Conservation (phyloP, 805 yeast species). For the Candida wancherniae region DNA sequence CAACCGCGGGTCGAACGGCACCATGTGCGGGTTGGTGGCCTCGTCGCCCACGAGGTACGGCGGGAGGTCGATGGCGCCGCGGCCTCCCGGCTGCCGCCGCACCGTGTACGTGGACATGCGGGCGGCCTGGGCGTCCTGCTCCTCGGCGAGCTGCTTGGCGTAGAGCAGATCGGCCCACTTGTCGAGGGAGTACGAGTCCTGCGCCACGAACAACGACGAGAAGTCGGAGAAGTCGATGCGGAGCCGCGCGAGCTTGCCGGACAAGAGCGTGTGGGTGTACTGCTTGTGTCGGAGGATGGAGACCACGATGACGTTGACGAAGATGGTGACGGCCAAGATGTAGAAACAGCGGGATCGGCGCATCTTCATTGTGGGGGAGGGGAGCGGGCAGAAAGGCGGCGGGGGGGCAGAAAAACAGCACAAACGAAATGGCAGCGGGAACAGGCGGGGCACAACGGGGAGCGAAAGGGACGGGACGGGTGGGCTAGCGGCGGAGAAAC, state of each 20-base stretch:
- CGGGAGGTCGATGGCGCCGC: slow-evolving; percentile 4
- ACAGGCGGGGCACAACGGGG: too few relatives aligned
- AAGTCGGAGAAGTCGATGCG: slow-evolving; percentile 4
- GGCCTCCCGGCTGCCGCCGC: background rate
- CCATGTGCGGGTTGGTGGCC: slow-evolving; percentile 7
- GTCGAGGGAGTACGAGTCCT: slow-evolving; percentile 8
- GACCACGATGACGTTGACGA: slow-evolving; percentile 4
- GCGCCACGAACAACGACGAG: slow-evolving; percentile 1
- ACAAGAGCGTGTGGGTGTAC: background rate
- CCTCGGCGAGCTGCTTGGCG: slow-evolving; percentile 1
- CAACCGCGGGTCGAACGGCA: slow-evolving; percentile 18
- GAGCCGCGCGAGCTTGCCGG: slow-evolving; percentile 1
- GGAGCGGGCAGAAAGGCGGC: background rate
- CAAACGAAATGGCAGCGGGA: too few relatives aligned
- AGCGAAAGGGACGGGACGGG: too few relatives aligned
- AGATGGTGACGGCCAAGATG: slow-evolving; percentile 2
- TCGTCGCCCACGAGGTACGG: slow-evolving; percentile 3
- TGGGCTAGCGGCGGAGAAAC: too few relatives aligned
- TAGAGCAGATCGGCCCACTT: slow-evolving; percentile 9
- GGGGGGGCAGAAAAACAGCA: too few relatives aligned
- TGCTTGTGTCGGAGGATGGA: slow-evolving; percentile 1
- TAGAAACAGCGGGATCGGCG: slow-evolving; percentile 10
- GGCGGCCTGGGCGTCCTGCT: background rate
- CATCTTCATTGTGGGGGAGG: slow-evolving; percentile 1
- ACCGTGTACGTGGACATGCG: slow-evolving; percentile 4